A percentile compares a stretch with the other conserved stretches of the same genome.
These are phyloP conservation scores for Pseudocercospora crystallina DNA, from an alignment of 2,329 filamentous ascomycete species.

Conservation along the genomic window DNA sequence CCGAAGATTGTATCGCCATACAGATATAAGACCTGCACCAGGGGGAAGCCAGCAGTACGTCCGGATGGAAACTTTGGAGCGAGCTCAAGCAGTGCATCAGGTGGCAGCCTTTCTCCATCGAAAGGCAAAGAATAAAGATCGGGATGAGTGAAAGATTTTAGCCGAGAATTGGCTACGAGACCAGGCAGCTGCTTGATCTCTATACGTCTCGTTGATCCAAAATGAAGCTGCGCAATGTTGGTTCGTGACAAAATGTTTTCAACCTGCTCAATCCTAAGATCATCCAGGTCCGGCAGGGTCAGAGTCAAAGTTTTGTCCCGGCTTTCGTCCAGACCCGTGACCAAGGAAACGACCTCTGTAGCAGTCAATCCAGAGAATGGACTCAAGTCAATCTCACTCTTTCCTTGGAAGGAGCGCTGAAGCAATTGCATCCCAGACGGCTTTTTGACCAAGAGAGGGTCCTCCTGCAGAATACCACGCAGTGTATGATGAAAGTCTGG, in stretches of 20 bases:
- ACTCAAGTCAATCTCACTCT: constrained; percentile 1
- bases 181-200: too few species aligned
- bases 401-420: neutral
- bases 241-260: neutral
- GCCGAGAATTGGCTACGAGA: too few species aligned
- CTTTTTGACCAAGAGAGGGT: neutral
- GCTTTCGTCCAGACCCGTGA: neutral
- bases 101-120: too few species aligned
- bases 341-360: neutral
- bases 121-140: too few species aligned
- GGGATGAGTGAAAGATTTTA: too few species aligned
- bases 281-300: constrained; percentile 1
- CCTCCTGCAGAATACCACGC: neutral
- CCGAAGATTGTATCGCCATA: too few species aligned
- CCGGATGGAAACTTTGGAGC: too few species aligned
- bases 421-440: constrained; percentile 2
- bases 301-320: neutral
- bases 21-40: neutral
- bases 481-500: constrained; percentile 1
- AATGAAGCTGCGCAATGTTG: neutral
- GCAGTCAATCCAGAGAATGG: neutral
- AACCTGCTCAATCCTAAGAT: neutral
- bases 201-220: neutral
- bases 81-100: too few species aligned
- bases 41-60: too few species aligned